Evolutionary conservation across 352 stramenopile genomes (phyloP), one percentile per base, ranked within the genome.

Genomic region (Phytophthora brassicae): DNA sequence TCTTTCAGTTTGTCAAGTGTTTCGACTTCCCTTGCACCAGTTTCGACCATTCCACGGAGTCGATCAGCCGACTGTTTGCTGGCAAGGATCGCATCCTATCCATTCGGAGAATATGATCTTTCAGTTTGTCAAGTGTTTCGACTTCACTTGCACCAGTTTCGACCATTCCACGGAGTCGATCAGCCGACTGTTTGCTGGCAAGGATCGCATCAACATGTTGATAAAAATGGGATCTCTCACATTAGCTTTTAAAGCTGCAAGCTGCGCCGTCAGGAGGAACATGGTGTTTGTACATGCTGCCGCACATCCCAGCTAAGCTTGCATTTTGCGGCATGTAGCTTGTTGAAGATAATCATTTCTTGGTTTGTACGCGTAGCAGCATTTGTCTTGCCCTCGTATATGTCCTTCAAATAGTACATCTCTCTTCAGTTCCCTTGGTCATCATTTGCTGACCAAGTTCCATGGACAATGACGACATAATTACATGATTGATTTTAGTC

Each of bases 271-370:
- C 4, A 63, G 1, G 11, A 38, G 16, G 24, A 56, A 56, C 36
- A 63, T 56, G 19, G 43, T 52, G 26, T 52, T 35, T 17, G n/a
- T n/a, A 56, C 45, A 19, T 56, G 46, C 28, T 64, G 45, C 4
- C 0, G 11, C 16, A 52, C 46, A 8, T 56, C 19, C 36, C 31
- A 48, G 16, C 36, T 38, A 2, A 38, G 19, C 13, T 64, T 56
- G 26, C 56, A 64, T 14, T 31, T 56, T 2, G 36, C 28, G 11
- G 46, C n/a, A 8, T 64, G 56, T 1, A 64, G n/a, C 38, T 43
- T 42, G 38, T 64, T 48, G 31, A 52, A 64, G 13, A 64, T 6
- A 3, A 57, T 57, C 9, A 64, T 57, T 9, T 64, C 46, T 29
- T 63, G 55, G 23, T 62, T 63, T 6, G 39, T 56, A 11, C 56